A percentile compares a stretch with the other conserved stretches of the same genome.
Conservation (phyloP, 2,329 filamentous ascomycete species). For the Sporothrix sp. region DNA sequence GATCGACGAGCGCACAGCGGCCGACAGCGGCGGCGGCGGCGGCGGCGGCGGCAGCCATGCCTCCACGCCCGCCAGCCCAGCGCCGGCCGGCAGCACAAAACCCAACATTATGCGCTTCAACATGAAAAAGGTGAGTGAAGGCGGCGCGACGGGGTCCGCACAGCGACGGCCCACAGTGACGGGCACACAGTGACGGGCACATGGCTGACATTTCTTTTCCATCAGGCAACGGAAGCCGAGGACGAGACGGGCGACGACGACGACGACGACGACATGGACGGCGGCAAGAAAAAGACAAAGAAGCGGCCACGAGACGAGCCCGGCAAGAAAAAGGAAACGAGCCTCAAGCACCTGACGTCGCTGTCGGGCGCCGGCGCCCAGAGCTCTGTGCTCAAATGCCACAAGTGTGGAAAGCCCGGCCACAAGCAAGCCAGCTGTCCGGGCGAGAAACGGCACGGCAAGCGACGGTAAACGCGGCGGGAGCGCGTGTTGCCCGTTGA, state of each 20-base stretch:
- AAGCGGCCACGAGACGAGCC: slow-evolving; percentile 26
- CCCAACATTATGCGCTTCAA: slow-evolving; percentile 24
- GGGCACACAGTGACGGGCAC: too few species aligned
- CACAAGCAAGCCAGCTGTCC: slow-evolving; percentile 52
- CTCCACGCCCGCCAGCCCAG: not conserved
- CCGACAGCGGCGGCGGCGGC: slow-evolving; percentile 26
- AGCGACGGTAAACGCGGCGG: not conserved
- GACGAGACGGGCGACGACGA: slow-evolving; percentile 27
- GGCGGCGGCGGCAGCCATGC: not conserved
- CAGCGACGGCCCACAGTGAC: too few species aligned
- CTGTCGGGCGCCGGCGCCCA: slow-evolving; percentile 39
- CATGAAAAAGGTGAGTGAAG: slow-evolving; percentile 23
- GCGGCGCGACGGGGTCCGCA: not conserved
- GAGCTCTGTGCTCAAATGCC: slow-evolving; percentile 39
- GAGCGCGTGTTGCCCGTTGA: too few species aligned
- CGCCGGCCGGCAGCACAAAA: not conserved
- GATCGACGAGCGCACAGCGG: slow-evolving; percentile 30
- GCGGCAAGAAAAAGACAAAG: not conserved
- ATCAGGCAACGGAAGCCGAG: slow-evolving; percentile 18
- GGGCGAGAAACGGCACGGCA: not conserved
- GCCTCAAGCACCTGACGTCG: slow-evolving; percentile 51
- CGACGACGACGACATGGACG: slow-evolving; percentile 9
- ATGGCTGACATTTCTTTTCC: too few species aligned
- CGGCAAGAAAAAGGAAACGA: slow-evolving; percentile 51
- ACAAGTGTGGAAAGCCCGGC: slow-evolving; percentile 50